A percentile compares a stretch with the other conserved stretches of the same genome.
phyloP scores from a whole-genome alignment of 2,329 filamentous ascomycete genomes.

The Bipolaris bicolor region DNA sequence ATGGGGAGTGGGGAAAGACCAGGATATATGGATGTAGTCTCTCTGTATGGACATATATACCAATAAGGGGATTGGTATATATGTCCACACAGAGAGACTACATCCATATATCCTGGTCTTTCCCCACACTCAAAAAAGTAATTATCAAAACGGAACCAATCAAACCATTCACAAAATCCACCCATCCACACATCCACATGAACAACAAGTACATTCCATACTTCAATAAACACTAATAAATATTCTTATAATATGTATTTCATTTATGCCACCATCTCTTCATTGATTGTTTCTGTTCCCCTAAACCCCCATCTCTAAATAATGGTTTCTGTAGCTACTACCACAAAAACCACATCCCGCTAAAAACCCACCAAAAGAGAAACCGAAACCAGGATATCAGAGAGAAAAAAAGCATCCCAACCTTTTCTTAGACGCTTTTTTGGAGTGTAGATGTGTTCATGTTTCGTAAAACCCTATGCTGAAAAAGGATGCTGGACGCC shows the following conservation, averaged over 20 bases:
- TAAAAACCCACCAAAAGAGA: background rate
- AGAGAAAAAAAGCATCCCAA: conserved; percentile 15
- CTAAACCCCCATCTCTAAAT: background rate
- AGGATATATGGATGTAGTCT: too few relatives aligned
- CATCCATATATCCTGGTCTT: too few relatives aligned
- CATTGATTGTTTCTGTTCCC: too few relatives aligned
- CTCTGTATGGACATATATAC: too few relatives aligned
- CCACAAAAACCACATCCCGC: background rate
- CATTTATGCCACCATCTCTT: background rate
- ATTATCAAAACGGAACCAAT: too few relatives aligned
- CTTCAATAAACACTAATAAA: background rate
- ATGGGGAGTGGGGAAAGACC: too few relatives aligned
- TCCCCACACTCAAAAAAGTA: too few relatives aligned
- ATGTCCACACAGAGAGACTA: too few relatives aligned
- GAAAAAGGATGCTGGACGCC: conserved; percentile 18
- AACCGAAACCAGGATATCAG: background rate
- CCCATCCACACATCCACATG: background rate
- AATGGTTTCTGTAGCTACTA: background rate
- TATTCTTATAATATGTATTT: background rate
- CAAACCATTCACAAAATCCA: too few relatives aligned
- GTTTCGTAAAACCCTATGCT: conserved; percentile 17
- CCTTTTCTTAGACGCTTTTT: conserved; percentile 23
- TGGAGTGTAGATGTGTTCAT: background rate
- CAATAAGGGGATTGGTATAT: too few relatives aligned
- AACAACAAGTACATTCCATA: background rate